These are phyloP conservation scores for Eragrostis nindensis DNA, from an alignment of 176 grass and related monocot species.

Conservation along the genomic window DNA sequence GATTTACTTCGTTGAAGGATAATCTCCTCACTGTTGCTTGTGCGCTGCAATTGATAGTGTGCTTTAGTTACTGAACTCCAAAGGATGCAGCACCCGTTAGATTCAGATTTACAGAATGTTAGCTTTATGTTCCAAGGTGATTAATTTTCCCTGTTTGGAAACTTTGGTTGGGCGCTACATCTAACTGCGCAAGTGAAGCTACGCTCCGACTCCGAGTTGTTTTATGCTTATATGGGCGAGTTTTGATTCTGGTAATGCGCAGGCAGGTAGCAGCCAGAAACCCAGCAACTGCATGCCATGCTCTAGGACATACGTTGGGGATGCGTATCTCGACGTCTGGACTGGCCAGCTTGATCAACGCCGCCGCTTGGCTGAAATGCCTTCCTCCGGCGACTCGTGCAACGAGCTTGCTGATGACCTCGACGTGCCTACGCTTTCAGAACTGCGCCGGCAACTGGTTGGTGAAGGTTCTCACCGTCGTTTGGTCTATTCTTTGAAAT, in stretches of 20 bases:
- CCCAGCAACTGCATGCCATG: conserved; percentile 47
- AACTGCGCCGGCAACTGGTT: conserved; percentile 47
- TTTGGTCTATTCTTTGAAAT: conserved; percentile 65
- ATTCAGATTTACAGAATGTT: not conserved
- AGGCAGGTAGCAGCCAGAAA: conserved; percentile 29
- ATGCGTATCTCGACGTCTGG: not conserved
- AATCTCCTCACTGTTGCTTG: not conserved
- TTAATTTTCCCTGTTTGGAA: not conserved
- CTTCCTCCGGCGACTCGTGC: conserved; percentile 46
- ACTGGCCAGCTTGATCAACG: conserved; percentile 19
- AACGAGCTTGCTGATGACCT: conserved; percentile 32
- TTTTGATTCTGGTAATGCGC: conserved; percentile 29
- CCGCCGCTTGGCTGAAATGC: conserved; percentile 25
- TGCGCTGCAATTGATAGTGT: not conserved
- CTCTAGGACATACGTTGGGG: conserved; percentile 44
- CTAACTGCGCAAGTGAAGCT: not conserved
- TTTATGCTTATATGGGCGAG: not conserved
- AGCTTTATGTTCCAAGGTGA: not conserved
- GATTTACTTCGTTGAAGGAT: not conserved
- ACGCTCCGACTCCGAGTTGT: not conserved
- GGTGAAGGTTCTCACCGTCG: conserved; percentile 89
- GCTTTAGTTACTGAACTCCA: not conserved
- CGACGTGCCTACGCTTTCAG: conserved; percentile 35
- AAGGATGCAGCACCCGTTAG: not conserved
- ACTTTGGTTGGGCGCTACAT: not conserved